Base-by-base conservation (phyloP, 331 rosid genomes). In the Saraca asoca region DNA sequence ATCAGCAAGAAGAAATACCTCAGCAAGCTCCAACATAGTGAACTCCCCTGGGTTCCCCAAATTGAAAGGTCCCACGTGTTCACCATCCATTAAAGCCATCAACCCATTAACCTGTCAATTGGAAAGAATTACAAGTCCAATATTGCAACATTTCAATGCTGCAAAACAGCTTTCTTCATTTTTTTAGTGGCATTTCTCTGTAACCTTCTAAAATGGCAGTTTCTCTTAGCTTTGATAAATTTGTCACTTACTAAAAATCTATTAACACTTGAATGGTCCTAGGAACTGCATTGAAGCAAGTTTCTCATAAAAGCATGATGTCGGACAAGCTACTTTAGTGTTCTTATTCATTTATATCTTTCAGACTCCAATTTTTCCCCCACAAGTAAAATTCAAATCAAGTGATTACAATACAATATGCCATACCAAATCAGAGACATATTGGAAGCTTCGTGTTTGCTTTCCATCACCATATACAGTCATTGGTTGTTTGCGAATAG, bases 371-470 rank as follows among this genome's bases (percentile, higher is more conserved):
- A 15, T 53, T 58, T 66, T 58, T 55, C 53, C 59, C 48, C 50
- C 52, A 2, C 41, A 16, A 5, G 9, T 12, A 14, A 13, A 57
- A 24, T 20, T n/a, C 18, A 62, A 41, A 52, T 43, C 41, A 51
- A 34, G 37, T 9, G 18, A 34, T 49, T 24, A 24, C 31, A 1
- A 24, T 24, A 24, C 31, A 24, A 24, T 24, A 24, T 24, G 31
- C 31, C 31, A 24, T 24, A 94, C 97, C 97, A 94, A 85, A 80
- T 94, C 99, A 54, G 99, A 86, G 72, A 94, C 99, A 80, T 85
- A 94, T 77, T 94, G 99, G 90, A 94, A 94, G 83, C 99, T 94
- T 83, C 97, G 83, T 56, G 97, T 94, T 76, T 94, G 99, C 82
- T 88, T 88, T 69, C 99, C 99, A 74, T 94, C 99, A 44, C 99